Evolutionary conservation across 163 green algal species (phyloP), one percentile per base, ranked within the genome.

Genomic region (Scenedesmus sp.): DNA sequence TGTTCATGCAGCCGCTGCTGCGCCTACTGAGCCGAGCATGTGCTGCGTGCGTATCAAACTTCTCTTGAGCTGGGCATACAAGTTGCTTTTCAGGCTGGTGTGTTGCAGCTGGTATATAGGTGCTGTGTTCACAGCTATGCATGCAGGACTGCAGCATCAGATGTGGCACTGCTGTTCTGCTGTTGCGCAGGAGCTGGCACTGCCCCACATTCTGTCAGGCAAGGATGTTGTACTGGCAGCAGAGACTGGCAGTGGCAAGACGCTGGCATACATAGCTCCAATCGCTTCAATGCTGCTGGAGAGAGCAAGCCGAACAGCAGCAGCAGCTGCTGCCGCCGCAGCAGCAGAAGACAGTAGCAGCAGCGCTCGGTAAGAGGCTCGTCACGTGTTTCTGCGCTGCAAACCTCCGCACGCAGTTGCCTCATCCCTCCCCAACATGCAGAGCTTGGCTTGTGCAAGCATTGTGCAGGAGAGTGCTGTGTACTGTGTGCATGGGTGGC

Each of bases 171-270:
- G 40, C 3, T 56, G 7, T 40, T 0, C 16, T 53, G 13, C 30
- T 37, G 79, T 6, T 9, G 68, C 92, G 44, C 93, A 98, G 96
- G 94, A 93, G 82, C 89, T 96, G 9, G 94, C 95, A 0, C 37
- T 95, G 9, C 94, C 93, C 0, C 80, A 90, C 15, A 86, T 98
- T 43, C 35, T 95, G 15, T 61, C 40, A 0, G 95, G 96, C 49
- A 56, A 83, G 37, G 96, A 97, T 84, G 93, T 96, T 1, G 98
- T 99, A 22, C 91, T 99, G 24, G 97, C 97, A 5, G 96, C 98
- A 30, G 98, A 99, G 91, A 99, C 98, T 24, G 98, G 98, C 86
- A 99, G 96, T 81, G 98, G 98, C 89, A 99, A 99, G 90, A 99
- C 98, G 20, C 92, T 99, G 3, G 95, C 96, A 13, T 99, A 99